Conservation (phyloP, 2,329 filamentous ascomycete genomes). For the Dothidotthia symphoricarpi region DNA sequence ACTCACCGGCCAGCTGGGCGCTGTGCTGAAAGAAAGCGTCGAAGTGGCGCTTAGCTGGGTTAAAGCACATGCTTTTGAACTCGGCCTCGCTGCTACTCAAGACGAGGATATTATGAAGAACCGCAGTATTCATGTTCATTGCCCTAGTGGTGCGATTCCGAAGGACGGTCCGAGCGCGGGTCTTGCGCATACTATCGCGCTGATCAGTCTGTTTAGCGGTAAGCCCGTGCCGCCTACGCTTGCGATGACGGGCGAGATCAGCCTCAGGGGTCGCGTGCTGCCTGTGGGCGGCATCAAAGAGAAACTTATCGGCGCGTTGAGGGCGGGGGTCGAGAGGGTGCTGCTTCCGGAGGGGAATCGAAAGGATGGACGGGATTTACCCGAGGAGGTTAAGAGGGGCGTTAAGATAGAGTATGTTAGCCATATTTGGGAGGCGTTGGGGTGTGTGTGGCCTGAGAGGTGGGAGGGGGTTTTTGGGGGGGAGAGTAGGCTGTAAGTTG, state of each 20-base stretch:
- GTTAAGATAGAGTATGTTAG: constrained; percentile 88
- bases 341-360: constrained; percentile 82
- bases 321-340: constrained; percentile 93
- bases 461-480: constrained; percentile 65
- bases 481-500: constrained; percentile 70
- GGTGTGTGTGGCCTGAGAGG: constrained; percentile 90
- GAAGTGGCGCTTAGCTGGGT: constrained; percentile 97
- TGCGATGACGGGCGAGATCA: constrained; percentile 85
- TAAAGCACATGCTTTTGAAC: constrained; percentile 88
- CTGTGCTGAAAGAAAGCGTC: constrained; percentile 94
- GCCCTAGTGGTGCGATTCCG: constrained; percentile 88
- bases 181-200: constrained; percentile 87
- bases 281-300: constrained; percentile 98
- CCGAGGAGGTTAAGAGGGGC: constrained; percentile 82
- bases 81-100: constrained; percentile 77
- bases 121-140: constrained; percentile 92
- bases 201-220: constrained; percentile 85
- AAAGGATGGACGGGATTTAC: constrained; percentile 89
- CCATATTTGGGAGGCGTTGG: constrained; percentile 92
- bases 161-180: constrained; percentile 86
- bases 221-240: constrained; percentile 85
- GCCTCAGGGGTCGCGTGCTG: constrained; percentile 83
- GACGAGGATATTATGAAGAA: constrained; percentile 94
- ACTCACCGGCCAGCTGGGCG: constrained; percentile 91
- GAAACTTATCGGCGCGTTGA: constrained; percentile 90